phyloP scores from a whole-genome alignment of 2,329 filamentous ascomycete genomes.

The Calonectria hongkongensis region DNA sequence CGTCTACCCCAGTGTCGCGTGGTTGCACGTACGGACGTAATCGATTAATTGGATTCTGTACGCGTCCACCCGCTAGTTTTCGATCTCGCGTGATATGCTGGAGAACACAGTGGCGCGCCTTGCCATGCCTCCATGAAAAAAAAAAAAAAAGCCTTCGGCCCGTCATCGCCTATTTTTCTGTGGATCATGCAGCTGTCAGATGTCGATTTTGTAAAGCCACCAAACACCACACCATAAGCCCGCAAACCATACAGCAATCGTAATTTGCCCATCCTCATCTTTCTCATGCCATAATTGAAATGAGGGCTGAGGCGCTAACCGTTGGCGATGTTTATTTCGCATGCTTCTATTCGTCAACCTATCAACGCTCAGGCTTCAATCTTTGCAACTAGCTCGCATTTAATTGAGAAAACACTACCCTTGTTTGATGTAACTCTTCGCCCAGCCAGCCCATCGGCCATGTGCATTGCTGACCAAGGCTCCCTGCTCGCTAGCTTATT shows the following conservation, averaged over 20 bases:
- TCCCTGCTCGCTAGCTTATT: no score
- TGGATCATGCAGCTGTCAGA: slow-evolving; percentile 31
- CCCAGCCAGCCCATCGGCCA: neutral
- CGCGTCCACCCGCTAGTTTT: slow-evolving; percentile 16
- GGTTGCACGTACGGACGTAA: slow-evolving; percentile 20
- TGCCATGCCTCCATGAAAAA: slow-evolving; percentile 17
- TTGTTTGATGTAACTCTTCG: neutral
- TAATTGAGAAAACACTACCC: neutral
- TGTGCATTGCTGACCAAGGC: no score
- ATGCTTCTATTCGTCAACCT: neutral
- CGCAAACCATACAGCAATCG: neutral
- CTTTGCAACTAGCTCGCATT: neutral
- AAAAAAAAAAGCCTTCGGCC: slow-evolving; percentile 19
- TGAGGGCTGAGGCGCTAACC: neutral
- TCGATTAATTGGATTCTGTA: slow-evolving; percentile 13
- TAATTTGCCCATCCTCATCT: slow-evolving; percentile 4
- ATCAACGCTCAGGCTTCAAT: neutral
- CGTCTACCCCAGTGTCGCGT: slow-evolving; percentile 21
- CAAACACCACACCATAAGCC: slow-evolving; percentile 14
- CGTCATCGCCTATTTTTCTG: slow-evolving; percentile 18
- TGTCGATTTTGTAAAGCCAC: slow-evolving; percentile 30
- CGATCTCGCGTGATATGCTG: slow-evolving; percentile 16
- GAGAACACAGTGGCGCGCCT: slow-evolving; percentile 21
- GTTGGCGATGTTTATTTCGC: neutral
- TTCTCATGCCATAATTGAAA: neutral